Evolutionary conservation across 345 rosid genomes (phyloP).

Genomic region (Pseudoturritis turrita): DNA sequence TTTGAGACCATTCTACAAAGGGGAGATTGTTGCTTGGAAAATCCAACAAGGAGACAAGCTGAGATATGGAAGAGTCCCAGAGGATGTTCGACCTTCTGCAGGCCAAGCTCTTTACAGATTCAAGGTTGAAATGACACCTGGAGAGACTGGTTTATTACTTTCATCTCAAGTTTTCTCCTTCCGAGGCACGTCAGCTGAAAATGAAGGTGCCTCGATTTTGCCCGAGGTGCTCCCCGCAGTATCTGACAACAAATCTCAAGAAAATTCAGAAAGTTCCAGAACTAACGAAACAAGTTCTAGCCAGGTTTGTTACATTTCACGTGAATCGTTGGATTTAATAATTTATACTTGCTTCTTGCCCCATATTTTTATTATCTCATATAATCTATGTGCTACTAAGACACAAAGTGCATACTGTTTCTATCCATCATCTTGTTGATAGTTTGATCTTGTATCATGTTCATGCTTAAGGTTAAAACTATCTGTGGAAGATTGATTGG

Average conservation of each 20-base stretch:
- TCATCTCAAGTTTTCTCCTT: constrained; percentile 95
- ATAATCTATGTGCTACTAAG: background rate
- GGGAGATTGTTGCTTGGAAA: constrained; percentile 92
- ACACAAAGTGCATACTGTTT: constrained; percentile 1
- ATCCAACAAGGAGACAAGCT: constrained; percentile 69
- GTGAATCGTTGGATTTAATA: background rate
- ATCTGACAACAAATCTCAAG: constrained; percentile 28
- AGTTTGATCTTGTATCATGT: background rate
- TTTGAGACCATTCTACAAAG: constrained; percentile 84
- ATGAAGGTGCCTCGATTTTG: constrained; percentile 39
- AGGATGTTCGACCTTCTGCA: constrained; percentile 86
- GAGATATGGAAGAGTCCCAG: constrained; percentile 90
- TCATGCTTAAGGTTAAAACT: background rate
- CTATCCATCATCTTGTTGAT: background rate
- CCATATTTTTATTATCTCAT: background rate
- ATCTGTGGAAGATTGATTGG: background rate
- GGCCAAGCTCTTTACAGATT: constrained; percentile 88
- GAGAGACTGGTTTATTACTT: constrained; percentile 56
- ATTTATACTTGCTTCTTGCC: background rate
- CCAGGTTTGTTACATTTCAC: constrained; percentile 49
- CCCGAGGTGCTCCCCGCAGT: constrained; percentile 29
- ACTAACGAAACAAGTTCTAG: constrained; percentile 40
- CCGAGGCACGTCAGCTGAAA: constrained; percentile 54
- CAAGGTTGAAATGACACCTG: constrained; percentile 72
- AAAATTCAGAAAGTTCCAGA: constrained; percentile 49